Conservation (phyloP, 192 early-diverging fungal genomes). For the Glomus cerebriforme region DNA sequence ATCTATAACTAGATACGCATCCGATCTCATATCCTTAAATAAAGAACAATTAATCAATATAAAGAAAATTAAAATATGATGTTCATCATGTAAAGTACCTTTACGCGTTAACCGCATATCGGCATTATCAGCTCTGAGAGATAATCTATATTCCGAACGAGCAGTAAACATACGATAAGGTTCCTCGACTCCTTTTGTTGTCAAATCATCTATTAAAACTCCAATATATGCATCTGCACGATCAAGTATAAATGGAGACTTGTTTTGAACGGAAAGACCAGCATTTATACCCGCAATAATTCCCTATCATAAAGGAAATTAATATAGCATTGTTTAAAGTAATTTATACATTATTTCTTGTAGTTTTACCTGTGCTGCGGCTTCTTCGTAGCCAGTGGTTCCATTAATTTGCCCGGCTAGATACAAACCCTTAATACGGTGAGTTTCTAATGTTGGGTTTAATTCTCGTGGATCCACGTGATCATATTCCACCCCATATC, state of each 20-base stretch:
- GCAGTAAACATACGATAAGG: slow-evolving; percentile 83
- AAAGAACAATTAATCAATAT: neutral
- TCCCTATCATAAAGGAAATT: slow-evolving; percentile 39
- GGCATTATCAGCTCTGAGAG: slow-evolving; percentile 77
- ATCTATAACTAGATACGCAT: slow-evolving; percentile 51
- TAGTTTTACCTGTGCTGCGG: slow-evolving; percentile 62
- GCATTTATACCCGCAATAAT: slow-evolving; percentile 80
- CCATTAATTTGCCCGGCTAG: slow-evolving; percentile 87
- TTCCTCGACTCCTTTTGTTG: slow-evolving; percentile 79
- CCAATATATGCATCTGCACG: slow-evolving; percentile 82
- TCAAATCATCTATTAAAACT: slow-evolving; percentile 81
- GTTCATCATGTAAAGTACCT: slow-evolving; percentile 37
- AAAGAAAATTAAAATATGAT: slow-evolving; percentile 1
- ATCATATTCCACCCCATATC: slow-evolving; percentile 88
- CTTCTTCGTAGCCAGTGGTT: slow-evolving; percentile 86
- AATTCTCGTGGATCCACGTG: slow-evolving; percentile 83
- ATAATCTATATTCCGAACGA: slow-evolving; percentile 80
- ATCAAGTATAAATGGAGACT: slow-evolving; percentile 63
- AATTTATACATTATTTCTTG: neutral
- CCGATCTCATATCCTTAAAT: slow-evolving; percentile 55
- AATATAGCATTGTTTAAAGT: neutral
- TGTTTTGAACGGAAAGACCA: slow-evolving; percentile 55
- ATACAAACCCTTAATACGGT: slow-evolving; percentile 73
- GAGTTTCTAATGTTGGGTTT: slow-evolving; percentile 73
- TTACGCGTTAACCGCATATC: slow-evolving; percentile 73